A percentile compares a stretch with the other conserved stretches of the same genome.
phyloP scores from a whole-genome alignment of 1,284 basidiomycete species.

The Austroboletus novae-zelandiae region DNA sequence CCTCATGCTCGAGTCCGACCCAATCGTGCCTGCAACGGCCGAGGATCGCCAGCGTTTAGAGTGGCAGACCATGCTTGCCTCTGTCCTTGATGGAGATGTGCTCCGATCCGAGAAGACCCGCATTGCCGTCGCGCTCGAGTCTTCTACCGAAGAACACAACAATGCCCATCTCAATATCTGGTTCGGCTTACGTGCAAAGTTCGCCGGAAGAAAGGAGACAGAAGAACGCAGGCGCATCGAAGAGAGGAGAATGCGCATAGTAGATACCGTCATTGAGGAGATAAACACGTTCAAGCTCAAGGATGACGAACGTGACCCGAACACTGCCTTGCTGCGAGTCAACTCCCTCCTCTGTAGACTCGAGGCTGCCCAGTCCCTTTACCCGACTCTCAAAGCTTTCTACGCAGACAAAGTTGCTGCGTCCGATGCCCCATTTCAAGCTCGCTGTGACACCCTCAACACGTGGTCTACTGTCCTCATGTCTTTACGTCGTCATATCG shows the following conservation, averaged over 20 bases:
- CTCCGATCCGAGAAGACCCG: slow-evolving; percentile 91
- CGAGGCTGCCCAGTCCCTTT: slow-evolving; percentile 83
- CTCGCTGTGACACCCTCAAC: slow-evolving; percentile 81
- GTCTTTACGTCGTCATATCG: slow-evolving; percentile 75
- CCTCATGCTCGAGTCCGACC: slow-evolving; percentile 58
- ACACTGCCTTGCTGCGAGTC: slow-evolving; percentile 68
- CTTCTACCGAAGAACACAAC: slow-evolving; percentile 67
- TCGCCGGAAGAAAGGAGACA: slow-evolving; percentile 76
- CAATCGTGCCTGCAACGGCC: slow-evolving; percentile 57
- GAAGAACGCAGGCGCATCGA: slow-evolving; percentile 84
- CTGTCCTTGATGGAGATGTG: slow-evolving; percentile 90
- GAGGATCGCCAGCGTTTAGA: slow-evolving; percentile 83
- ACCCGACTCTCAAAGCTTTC: slow-evolving; percentile 83
- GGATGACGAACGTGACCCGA: slow-evolving; percentile 42
- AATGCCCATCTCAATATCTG: slow-evolving; percentile 73
- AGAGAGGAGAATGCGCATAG: slow-evolving; percentile 76
- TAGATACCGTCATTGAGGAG: slow-evolving; percentile 84
- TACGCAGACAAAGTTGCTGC: slow-evolving; percentile 75
- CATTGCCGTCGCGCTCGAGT: slow-evolving; percentile 72
- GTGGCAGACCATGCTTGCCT: slow-evolving; percentile 93
- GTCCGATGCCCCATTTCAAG: slow-evolving; percentile 64
- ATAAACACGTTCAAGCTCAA: slow-evolving; percentile 69
- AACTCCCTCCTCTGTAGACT: slow-evolving; percentile 74
- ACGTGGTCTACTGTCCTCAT: slow-evolving; percentile 87
- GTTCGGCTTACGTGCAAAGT: slow-evolving; percentile 87